Percentiles rank a stretch among this genome's conserved stretches.
Evolutionary conservation across 306 rosid genomes (phyloP).

Genomic region (Fragaria ananassa): DNA sequence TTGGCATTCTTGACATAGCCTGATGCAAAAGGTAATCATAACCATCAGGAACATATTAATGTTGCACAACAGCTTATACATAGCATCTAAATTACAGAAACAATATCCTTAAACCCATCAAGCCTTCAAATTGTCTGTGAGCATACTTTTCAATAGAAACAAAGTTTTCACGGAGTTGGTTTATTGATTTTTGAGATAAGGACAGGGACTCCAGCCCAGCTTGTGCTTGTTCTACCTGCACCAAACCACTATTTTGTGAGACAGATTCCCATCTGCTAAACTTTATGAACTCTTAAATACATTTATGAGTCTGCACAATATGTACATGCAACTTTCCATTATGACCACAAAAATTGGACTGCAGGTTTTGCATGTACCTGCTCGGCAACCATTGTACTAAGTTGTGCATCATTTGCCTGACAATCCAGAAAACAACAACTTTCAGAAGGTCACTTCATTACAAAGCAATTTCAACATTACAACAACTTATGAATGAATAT

Average conservation of each 20-base stretch:
- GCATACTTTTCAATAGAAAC: slow-evolving; percentile 88
- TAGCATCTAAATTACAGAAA: slow-evolving; percentile 8
- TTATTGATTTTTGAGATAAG: slow-evolving; percentile 61
- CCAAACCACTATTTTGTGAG: slow-evolving; percentile 21
- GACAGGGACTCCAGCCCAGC: slow-evolving; percentile 81
- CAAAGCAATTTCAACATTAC: neutral
- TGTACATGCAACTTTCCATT: neutral
- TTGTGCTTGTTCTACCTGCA: slow-evolving; percentile 93
- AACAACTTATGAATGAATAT: neutral
- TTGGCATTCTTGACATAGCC: slow-evolving; percentile 92
- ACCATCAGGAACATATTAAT: neutral
- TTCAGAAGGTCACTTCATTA: slow-evolving; percentile 1
- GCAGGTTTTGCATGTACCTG: slow-evolving; percentile 49
- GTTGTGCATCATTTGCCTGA: slow-evolving; percentile 99
- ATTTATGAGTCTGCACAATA: neutral
- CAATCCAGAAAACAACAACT: slow-evolving; percentile 26
- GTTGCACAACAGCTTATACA: neutral
- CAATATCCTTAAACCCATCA: slow-evolving; percentile 14
- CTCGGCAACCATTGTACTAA: slow-evolving; percentile 95
- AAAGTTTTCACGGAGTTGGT: slow-evolving; percentile 80
- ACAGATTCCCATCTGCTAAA: slow-evolving; percentile 4
- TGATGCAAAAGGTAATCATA: slow-evolving; percentile 41
- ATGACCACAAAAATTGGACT: neutral
- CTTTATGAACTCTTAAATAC: slow-evolving; percentile 21
- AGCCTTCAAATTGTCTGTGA: slow-evolving; percentile 22